Evolutionary conservation across 78 protist genomes (phyloP).

Genomic region (Bodo saltans): DNA sequence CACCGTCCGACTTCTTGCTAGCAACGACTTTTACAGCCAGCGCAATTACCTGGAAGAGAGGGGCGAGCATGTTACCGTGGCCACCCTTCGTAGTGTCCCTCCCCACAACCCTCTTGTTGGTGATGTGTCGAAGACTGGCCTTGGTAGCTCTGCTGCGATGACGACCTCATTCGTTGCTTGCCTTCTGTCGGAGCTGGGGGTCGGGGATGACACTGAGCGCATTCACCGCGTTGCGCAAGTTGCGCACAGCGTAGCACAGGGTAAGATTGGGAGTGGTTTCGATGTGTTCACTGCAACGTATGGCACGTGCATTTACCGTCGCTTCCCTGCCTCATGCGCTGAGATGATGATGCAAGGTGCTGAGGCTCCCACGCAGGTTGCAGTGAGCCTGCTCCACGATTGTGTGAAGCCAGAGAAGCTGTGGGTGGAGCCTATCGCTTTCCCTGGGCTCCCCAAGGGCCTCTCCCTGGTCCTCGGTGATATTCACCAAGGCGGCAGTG

Average conservation of each 20-base stretch:
- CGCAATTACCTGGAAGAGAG: not conserved
- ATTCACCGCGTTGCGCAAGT: constrained; percentile 68
- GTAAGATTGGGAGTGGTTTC: constrained; percentile 79
- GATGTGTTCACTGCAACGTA: constrained; percentile 69
- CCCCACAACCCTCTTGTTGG: not conserved
- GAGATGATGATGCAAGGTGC: not conserved
- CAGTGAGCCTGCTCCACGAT: not conserved
- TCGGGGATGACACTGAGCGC: not conserved
- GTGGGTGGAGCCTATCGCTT: constrained; percentile 48
- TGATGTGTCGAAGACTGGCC: constrained; percentile 72
- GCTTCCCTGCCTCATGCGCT: constrained; percentile 49
- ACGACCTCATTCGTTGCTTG: constrained; percentile 30
- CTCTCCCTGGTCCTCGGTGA: constrained; percentile 61
- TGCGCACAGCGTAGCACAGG: constrained; percentile 77
- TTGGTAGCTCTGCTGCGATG: constrained; percentile 72
- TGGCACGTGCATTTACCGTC: constrained; percentile 59
- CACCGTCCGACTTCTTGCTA: not conserved
- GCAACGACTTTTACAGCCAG: constrained; percentile 16
- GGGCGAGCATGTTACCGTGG: constrained; percentile 34
- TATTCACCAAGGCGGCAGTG: constrained; percentile 48
- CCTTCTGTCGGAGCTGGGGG: constrained; percentile 3
- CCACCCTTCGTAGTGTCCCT: constrained; percentile 44
- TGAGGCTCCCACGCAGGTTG: not conserved
- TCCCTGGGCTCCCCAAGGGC: constrained; percentile 54
- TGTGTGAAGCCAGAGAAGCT: not conserved